Evolutionary conservation across 176 grass and related monocot species (phyloP).

Genomic region (Bonia amplexicaulis): DNA sequence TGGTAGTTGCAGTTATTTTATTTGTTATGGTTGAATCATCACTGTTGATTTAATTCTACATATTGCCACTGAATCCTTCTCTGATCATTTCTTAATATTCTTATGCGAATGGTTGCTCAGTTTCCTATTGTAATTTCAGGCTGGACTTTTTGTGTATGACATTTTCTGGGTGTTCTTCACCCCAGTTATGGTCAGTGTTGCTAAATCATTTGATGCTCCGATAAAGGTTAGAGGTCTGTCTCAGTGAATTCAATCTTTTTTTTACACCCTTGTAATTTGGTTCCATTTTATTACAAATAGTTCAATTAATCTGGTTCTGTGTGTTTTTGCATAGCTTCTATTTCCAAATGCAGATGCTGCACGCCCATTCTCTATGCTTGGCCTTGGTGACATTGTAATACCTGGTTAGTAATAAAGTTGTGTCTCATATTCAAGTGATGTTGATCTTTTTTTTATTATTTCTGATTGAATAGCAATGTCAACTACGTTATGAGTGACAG

Average conservation of each 20-base stretch:
- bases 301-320: conserved; percentile 4
- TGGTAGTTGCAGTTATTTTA: conserved; percentile 11
- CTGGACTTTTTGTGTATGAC: conserved; percentile 87
- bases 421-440: not conserved
- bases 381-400: conserved; percentile 96
- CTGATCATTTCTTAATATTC: not conserved
- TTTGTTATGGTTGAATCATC: not conserved
- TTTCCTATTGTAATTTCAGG: conserved; percentile 30
- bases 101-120: not conserved
- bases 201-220: conserved; percentile 98
- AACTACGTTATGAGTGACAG: not conserved
- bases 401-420: conserved; percentile 47
- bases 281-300: not conserved
- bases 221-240: conserved; percentile 64
- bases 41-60: conserved; percentile 2
- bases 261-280: not conserved
- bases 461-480: not conserved
- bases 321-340: conserved; percentile 52
- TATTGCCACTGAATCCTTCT: not conserved
- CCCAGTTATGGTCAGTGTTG: conserved; percentile 95
- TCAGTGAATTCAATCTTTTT: not conserved
- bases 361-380: conserved; percentile 85
- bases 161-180: conserved; percentile 99
- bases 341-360: conserved; percentile 80
- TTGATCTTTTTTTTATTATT: not conserved